Evolutionary conservation across 106 monocot species (phyloP).

Genomic region (Allium fistulosum): DNA sequence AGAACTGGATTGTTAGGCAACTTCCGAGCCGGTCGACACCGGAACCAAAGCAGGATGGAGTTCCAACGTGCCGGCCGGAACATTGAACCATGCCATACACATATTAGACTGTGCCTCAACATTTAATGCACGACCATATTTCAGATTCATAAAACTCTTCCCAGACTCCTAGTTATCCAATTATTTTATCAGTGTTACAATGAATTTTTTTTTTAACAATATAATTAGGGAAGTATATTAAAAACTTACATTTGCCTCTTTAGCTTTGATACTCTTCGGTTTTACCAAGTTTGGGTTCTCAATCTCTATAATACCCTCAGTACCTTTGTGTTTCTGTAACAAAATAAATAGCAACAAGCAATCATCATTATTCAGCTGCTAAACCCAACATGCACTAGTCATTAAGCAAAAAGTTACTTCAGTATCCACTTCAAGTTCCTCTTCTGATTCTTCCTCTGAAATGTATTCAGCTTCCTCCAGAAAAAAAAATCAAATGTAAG

Average conservation of each 20-base stretch:
- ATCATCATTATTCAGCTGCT: not conserved
- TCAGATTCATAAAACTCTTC: too few species aligned
- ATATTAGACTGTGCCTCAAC: too few species aligned
- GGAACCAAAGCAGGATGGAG: too few species aligned
- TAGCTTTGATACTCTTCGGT: conserved; percentile 69
- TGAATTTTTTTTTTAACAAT: too few species aligned
- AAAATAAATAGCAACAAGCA: not conserved
- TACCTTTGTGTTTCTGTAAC: conserved; percentile 81
- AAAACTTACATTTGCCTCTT: conserved; percentile 75
- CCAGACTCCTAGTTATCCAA: too few species aligned
- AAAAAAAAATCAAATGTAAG: not conserved
- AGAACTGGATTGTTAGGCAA: too few species aligned
- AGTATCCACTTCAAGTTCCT: conserved; percentile 28
- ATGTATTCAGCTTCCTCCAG: conserved; percentile 42
- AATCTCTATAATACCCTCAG: conserved; percentile 66
- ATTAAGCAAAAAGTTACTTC: not conserved
- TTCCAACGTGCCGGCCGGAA: too few species aligned
- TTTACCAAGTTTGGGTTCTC: conserved; percentile 87
- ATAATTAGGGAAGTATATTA: not conserved
- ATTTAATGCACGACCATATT: too few species aligned
- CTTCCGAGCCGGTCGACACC: too few species aligned
- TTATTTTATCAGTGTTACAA: too few species aligned
- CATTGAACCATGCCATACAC: too few species aligned
- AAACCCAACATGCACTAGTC: not conserved
- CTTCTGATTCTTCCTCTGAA: conserved; percentile 47